phyloP scores from a whole-genome alignment of 116 monocot species.

The Papilionanthe hybrid region DNA sequence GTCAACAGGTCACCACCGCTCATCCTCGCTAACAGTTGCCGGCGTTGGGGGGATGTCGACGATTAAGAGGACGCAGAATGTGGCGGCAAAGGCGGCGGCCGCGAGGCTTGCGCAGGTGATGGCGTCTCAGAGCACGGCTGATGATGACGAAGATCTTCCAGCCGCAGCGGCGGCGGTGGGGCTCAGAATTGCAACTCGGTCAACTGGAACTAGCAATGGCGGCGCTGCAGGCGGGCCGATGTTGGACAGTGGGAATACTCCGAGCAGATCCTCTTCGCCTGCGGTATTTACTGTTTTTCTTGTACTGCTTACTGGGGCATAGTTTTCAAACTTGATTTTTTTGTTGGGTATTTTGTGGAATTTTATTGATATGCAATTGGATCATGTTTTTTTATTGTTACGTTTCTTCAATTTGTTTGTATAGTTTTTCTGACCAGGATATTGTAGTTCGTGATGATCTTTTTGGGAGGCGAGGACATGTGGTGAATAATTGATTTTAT shows the following conservation, averaged over 20 bases:
- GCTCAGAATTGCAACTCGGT: constrained; percentile 14
- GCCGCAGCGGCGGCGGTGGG: constrained; percentile 8
- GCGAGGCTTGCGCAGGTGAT: constrained; percentile 86
- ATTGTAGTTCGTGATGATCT: too few relatives aligned
- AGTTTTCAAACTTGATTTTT: neutral
- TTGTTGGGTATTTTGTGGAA: neutral
- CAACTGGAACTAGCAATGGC: constrained; percentile 14
- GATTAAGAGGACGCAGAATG: constrained; percentile 64
- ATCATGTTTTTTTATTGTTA: neutral
- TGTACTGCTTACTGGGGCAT: neutral
- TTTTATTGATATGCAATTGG: neutral
- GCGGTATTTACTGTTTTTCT: constrained; percentile 26
- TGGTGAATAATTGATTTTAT: too few relatives aligned
- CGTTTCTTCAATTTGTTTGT: neutral
- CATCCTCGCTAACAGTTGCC: constrained; percentile 13
- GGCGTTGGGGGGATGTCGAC: constrained; percentile 23
- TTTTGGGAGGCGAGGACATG: too few relatives aligned
- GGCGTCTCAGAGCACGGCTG: constrained; percentile 61
- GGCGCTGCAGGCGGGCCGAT: constrained; percentile 14
- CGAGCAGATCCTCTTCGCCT: constrained; percentile 67
- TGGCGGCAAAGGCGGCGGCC: constrained; percentile 75
- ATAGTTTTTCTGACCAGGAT: neutral
- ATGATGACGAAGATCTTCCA: constrained; percentile 36
- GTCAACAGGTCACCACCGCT: constrained; percentile 36
- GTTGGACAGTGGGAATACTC: constrained; percentile 24